These are phyloP conservation scores for Ceratocystis colombiana DNA, from an alignment of 2,329 filamentous ascomycete genomes.

Conservation along the genomic window DNA sequence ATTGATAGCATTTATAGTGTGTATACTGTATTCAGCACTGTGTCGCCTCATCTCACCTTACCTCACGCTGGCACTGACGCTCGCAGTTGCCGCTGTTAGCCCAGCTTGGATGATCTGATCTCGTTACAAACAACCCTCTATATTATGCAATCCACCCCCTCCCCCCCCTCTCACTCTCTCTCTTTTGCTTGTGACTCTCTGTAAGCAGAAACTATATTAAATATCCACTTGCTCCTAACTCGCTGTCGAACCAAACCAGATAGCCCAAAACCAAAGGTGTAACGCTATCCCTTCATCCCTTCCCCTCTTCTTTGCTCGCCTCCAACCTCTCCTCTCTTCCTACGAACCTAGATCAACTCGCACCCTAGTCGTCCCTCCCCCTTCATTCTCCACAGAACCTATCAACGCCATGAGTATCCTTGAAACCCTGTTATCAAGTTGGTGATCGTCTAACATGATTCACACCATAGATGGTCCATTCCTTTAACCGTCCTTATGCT, in stretches of 20 bases:
- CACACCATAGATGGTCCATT: neutral
- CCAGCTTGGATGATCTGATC: neutral
- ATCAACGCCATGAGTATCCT: conserved; percentile 8
- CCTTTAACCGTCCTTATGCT: neutral
- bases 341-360: neutral
- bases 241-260: neutral
- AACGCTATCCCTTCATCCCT: neutral
- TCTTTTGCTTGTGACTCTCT: neutral
- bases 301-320: neutral
- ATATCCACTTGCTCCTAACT: neutral
- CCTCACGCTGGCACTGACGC: conserved; percentile 1
- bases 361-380: neutral
- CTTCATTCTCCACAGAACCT: conserved; percentile 14
- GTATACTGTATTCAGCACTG: neutral
- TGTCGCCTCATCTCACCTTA: neutral
- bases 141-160: neutral
- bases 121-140: neutral
- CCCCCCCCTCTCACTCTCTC: neutral
- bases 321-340: neutral
- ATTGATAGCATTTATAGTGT: neutral
- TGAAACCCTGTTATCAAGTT: neutral
- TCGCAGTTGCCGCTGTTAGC: neutral
- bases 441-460: neutral
- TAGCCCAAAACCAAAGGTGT: neutral
- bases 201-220: neutral